A percentile compares a stretch with the other conserved stretches of the same genome.
Conservation (phyloP, 1,139 yeast genomes). For the Scheffersomyces lignicola region DNA sequence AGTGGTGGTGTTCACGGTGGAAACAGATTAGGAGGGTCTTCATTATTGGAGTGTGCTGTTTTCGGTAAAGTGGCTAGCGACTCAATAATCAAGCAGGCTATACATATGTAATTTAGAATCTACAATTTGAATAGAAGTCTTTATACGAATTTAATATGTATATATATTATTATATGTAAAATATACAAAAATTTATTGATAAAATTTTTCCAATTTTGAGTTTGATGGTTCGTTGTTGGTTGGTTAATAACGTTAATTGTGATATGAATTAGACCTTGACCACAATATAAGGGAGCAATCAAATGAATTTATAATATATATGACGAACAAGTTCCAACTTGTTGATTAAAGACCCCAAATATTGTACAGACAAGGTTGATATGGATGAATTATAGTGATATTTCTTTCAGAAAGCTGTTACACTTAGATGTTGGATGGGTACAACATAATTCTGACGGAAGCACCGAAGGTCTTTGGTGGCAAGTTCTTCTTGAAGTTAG, state of each 20-base stretch:
- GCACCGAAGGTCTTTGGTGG: slow-evolving; percentile 99
- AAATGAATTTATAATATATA: background rate
- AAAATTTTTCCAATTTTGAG: too few species aligned
- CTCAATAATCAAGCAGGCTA: slow-evolving; percentile 7
- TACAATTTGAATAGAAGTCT: background rate
- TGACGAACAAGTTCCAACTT: background rate
- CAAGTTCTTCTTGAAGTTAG: slow-evolving; percentile 97
- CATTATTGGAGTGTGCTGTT: slow-evolving; percentile 41
- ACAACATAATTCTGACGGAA: slow-evolving; percentile 98
- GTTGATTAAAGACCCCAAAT: background rate
- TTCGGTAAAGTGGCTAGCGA: slow-evolving; percentile 28
- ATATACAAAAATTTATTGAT: slow-evolving; percentile 5
- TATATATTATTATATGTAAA: slow-evolving; percentile 4
- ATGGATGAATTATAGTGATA: slow-evolving; percentile 15
- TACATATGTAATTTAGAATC: background rate
- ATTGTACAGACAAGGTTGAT: too few species aligned
- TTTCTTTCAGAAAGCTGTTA: slow-evolving; percentile 12
- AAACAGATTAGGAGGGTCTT: slow-evolving; percentile 39
- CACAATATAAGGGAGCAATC: background rate
- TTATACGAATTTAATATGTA: slow-evolving; percentile 4
- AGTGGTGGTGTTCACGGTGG: slow-evolving; percentile 43
- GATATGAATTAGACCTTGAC: too few species aligned
- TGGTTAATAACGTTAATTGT: too few species aligned
- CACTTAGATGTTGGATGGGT: slow-evolving; percentile 97
- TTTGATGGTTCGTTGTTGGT: too few species aligned